These are phyloP conservation scores for Schizopora paradoxa DNA, from an alignment of 1,284 basidiomycete species.

Conservation along the genomic window DNA sequence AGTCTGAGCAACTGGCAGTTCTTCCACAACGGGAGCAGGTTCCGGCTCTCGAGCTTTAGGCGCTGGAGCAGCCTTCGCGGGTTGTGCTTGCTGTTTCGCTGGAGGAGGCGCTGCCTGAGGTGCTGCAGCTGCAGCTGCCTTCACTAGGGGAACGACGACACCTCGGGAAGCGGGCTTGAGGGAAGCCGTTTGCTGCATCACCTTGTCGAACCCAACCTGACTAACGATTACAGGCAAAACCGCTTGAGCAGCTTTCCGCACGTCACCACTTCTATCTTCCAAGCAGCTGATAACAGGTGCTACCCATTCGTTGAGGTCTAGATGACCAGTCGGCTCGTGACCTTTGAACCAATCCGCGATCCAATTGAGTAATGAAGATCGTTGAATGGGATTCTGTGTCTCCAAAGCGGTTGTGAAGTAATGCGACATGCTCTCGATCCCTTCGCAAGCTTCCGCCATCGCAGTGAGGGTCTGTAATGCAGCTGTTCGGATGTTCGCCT, in stretches of 20 bases:
- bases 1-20: not conserved
- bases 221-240: constrained; percentile 77
- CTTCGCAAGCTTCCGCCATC: constrained; percentile 82
- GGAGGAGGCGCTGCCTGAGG: constrained; percentile 23
- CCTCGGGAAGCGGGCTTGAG: constrained; percentile 90
- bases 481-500: constrained; percentile 78
- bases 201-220: constrained; percentile 77
- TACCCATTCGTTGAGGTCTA: constrained; percentile 78
- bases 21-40: constrained; percentile 1
- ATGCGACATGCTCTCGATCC: constrained; percentile 76
- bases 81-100: constrained; percentile 15
- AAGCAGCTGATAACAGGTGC: constrained; percentile 73
- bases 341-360: constrained; percentile 76
- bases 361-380: constrained; percentile 83
- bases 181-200: constrained; percentile 80
- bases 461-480: constrained; percentile 77
- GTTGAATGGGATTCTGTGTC: constrained; percentile 83
- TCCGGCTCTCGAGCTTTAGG: constrained; percentile 13
- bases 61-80: constrained; percentile 25
- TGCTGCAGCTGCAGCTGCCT: constrained; percentile 54
- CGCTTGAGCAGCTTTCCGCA: constrained; percentile 86
- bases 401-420: constrained; percentile 82
- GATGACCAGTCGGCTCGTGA: constrained; percentile 44
- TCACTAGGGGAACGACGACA: constrained; percentile 84
- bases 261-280: constrained; percentile 89